phyloP scores from a whole-genome alignment of 306 rosid species.

The Fragaria nilgerrensis region DNA sequence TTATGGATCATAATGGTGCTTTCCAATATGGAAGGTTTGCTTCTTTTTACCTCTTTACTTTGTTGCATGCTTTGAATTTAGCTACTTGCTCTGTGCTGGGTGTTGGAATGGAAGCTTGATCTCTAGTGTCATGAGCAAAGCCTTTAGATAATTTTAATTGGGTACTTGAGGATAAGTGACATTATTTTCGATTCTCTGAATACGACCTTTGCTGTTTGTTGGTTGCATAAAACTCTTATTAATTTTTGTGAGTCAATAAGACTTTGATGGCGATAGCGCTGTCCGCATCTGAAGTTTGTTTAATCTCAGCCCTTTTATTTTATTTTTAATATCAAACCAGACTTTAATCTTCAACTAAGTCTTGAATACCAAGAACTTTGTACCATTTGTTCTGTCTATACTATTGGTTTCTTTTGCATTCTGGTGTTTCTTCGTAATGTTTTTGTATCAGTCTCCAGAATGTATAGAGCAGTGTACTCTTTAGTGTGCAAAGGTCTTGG shows the following conservation, averaged over 20 bases:
- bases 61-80: background rate
- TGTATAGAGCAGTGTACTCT: background rate
- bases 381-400: constrained; percentile 1
- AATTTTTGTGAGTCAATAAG: constrained; percentile 6
- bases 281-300: constrained; percentile 4
- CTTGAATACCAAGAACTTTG: background rate
- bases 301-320: background rate
- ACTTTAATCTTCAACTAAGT: background rate
- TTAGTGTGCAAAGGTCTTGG: constrained; percentile 3
- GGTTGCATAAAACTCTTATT: background rate
- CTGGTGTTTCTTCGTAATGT: background rate
- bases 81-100: background rate
- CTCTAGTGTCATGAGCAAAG: background rate
- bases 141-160: background rate
- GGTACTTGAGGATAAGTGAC: background rate
- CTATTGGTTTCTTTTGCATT: background rate
- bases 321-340: background rate
- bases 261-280: constrained; percentile 20
- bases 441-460: background rate
- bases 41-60: background rate
- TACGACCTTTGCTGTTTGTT: background rate
- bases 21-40: constrained; percentile 93
- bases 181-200: background rate
- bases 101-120: constrained; percentile 8
- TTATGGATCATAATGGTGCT: constrained; percentile 56